Evolutionary conservation across 352 stramenopile species (phyloP).

Genomic region (Pythium phragmitis): DNA sequence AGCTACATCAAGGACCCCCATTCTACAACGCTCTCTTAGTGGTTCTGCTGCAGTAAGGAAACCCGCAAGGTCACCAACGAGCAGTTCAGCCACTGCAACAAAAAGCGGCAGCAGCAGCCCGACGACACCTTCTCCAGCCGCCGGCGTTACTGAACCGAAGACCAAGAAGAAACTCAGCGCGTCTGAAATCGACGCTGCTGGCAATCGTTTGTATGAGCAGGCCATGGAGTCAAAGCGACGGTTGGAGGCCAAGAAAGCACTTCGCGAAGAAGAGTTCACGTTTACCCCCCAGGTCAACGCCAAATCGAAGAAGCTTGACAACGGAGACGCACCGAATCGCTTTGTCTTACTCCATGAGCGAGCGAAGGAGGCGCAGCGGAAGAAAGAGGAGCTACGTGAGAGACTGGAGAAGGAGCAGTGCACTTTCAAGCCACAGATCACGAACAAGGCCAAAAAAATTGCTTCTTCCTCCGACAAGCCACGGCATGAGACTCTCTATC

Average conservation of each 20-base stretch:
- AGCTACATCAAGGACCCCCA: constrained; percentile 9
- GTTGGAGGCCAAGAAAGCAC: constrained; percentile 49
- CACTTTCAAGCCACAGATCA: constrained; percentile 72
- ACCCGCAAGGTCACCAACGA: constrained; percentile 29
- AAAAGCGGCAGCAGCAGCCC: constrained; percentile 9
- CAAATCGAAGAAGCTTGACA: constrained; percentile 41
- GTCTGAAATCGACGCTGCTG: constrained; percentile 47
- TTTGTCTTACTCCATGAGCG: constrained; percentile 56
- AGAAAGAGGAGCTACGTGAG: constrained; percentile 55
- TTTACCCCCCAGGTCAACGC: constrained; percentile 62
- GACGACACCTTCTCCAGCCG: background rate
- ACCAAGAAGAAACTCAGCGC: constrained; percentile 57
- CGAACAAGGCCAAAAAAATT: constrained; percentile 55
- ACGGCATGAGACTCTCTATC: constrained; percentile 79
- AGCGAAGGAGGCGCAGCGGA: constrained; percentile 48
- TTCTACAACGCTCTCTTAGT: constrained; percentile 22
- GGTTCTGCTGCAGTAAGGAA: constrained; percentile 11
- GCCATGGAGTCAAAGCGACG: constrained; percentile 56
- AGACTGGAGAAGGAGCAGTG: constrained; percentile 51
- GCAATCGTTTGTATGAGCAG: constrained; percentile 61
- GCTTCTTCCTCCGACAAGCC: constrained; percentile 35
- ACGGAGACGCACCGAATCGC: constrained; percentile 33
- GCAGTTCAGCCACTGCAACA: constrained; percentile 14
- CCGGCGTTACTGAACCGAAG: constrained; percentile 8
- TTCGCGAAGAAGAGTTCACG: constrained; percentile 51